phyloP scores from a whole-genome alignment of 1,284 basidiomycete genomes.

The Ceratobasidium theobromae region DNA sequence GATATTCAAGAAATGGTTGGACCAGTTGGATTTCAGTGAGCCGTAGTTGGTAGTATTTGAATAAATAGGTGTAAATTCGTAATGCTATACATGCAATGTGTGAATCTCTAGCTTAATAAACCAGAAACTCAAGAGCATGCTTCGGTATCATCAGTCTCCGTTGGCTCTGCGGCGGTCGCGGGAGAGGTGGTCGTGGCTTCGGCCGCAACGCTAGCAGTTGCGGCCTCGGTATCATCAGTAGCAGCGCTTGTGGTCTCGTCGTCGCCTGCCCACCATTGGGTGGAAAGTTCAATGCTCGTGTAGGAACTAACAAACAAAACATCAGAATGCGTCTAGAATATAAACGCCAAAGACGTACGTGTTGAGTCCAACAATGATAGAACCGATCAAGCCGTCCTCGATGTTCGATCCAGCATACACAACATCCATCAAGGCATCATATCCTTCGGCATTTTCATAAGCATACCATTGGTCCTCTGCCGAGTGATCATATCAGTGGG shows the following conservation, averaged over 20 bases:
- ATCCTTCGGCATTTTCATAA: constrained; percentile 25
- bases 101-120: background rate
- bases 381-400: constrained; percentile 5
- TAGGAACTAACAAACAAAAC: background rate
- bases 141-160: background rate
- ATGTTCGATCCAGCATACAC: constrained; percentile 20
- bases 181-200: background rate
- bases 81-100: background rate
- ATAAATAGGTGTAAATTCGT: background rate
- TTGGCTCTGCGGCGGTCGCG: background rate
- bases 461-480: constrained; percentile 4
- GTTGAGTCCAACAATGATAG: constrained; percentile 23
- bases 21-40: background rate
- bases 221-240: background rate
- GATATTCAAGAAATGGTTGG: background rate
- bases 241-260: background rate
- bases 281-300: constrained; percentile 15
- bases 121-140: background rate
- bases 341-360: background rate
- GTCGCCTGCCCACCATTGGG: constrained; percentile 22
- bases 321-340: background rate
- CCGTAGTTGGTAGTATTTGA: background rate
- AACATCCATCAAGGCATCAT: constrained; percentile 22
- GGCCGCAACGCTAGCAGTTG: background rate
- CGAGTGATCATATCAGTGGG: background rate